Evolutionary conservation across 225 moss, liverwort and hornwort genomes (phyloP), one percentile per base, ranked within the genome.

Genomic region (Thuidium tamariscinum): DNA sequence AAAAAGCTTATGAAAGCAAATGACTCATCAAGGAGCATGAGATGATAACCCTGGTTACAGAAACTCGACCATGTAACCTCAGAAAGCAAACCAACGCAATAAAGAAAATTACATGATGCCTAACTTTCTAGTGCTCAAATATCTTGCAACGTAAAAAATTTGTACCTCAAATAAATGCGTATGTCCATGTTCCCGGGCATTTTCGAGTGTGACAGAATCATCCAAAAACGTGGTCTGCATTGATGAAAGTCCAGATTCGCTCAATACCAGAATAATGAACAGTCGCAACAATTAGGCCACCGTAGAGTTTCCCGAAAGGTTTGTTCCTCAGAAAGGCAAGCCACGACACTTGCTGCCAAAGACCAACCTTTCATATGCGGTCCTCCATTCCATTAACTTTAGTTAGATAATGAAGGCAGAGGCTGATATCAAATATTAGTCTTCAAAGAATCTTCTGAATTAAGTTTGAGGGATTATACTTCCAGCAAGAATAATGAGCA

Each of bases 171-270:
- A 92, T 26, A 98, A 86, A 88, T 98, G 98, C 12, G 95, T 95
- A 88, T 98, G 98, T 73, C 98, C 98, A 88, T 94, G 96, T 6
- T 91, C 91, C 85, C 95, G 93, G 46, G 98, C 96, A 90, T 96
- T 90, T 59, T 95, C 88, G 64, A 95, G 89, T 82, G 94, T 86
- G 59, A 96, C 93, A 88, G 90, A 63, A 86, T 94, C 92, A 42
- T 97, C 94, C 83, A 98, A 70, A 91, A 98, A 98, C 29, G 97
- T 98, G 23, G 94, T 92, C 96, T 98, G 92, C 88, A 91, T 75
- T 49, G 36, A 64, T 54, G 57, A 89, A 39, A 78, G 41, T 72
- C 52, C 74, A 85, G 20, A 60, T 48, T 27, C 22, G 80, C 80
- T 84, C 52, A 55, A 59, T 15, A 62, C 54, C 46, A 37, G 11